These are phyloP conservation scores for Fusarium graminum DNA, from an alignment of 2,329 filamentous ascomycete genomes.

Conservation along the genomic window DNA sequence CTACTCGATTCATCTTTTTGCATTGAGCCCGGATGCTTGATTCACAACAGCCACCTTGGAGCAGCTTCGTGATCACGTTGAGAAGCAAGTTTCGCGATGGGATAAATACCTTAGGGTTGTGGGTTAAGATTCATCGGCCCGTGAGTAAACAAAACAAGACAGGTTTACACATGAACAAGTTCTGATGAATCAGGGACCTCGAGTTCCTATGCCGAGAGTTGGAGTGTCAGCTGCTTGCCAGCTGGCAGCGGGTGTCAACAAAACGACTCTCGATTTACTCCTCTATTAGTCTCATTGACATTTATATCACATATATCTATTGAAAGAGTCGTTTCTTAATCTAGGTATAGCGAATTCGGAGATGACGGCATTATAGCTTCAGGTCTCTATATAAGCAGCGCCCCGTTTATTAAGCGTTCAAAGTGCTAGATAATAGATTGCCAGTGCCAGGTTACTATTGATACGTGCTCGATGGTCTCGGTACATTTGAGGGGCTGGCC, in stretches of 20 bases:
- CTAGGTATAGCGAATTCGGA: no score
- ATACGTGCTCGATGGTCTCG: no score
- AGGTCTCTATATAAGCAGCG: no score
- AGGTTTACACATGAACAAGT: not conserved
- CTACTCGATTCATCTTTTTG: slow-evolving; percentile 34
- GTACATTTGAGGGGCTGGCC: no score
- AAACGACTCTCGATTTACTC: not conserved
- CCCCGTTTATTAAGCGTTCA: no score
- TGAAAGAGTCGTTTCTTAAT: no score
- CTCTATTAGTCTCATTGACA: no score
- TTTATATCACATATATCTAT: no score
- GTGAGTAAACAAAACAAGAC: not conserved
- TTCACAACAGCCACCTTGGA: slow-evolving; percentile 20
- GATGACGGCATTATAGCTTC: no score
- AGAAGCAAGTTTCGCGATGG: not conserved
- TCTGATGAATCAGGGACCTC: slow-evolving; percentile 7
- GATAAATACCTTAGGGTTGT: not conserved
- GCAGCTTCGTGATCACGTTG: not conserved
- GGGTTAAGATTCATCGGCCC: not conserved
- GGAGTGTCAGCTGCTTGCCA: not conserved
- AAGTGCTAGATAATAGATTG: no score
- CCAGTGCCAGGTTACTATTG: no score
- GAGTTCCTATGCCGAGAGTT: not conserved
- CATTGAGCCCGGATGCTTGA: slow-evolving; percentile 32
- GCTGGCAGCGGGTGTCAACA: slow-evolving; percentile 19